These are phyloP conservation scores for Malus asiatica DNA, from an alignment of 306 rosid species.

Conservation along the genomic window DNA sequence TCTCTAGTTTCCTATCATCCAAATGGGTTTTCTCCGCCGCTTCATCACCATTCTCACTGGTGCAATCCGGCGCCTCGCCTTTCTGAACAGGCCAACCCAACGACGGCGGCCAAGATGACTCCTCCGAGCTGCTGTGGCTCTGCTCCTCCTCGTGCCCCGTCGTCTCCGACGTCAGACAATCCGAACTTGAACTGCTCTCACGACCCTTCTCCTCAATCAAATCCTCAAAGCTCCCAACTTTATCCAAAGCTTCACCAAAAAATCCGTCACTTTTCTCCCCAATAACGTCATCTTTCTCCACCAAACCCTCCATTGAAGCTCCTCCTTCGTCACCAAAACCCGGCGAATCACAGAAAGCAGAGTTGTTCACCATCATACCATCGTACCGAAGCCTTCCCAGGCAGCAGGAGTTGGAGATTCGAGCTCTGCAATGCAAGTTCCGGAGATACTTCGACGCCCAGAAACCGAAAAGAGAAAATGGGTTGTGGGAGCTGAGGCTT, in stretches of 20 bases:
- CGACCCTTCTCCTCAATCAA: conserved; percentile 56
- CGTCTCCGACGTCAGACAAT: conserved; percentile 68
- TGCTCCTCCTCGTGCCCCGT: conserved; percentile 67
- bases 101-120: conserved; percentile 58
- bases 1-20: conserved; percentile 41
- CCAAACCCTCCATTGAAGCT: conserved; percentile 42
- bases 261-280: conserved; percentile 17
- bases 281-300: conserved; percentile 30
- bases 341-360: conserved; percentile 43
- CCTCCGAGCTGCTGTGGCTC: conserved; percentile 71
- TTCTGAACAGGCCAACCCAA: conserved; percentile 56
- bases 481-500: conserved; percentile 26
- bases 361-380: conserved; percentile 45
- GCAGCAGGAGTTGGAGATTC: conserved; percentile 44
- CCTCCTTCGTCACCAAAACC: conserved; percentile 27
- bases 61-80: conserved; percentile 29
- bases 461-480: conserved; percentile 40
- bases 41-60: conserved; percentile 21
- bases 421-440: conserved; percentile 34
- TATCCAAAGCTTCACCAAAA: conserved; percentile 22
- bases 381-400: conserved; percentile 35
- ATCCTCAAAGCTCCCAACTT: conserved; percentile 32
- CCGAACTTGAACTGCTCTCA: conserved; percentile 73
- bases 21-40: conserved; percentile 29
- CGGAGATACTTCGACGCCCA: conserved; percentile 50